A percentile compares a stretch with the other conserved stretches of the same genome.
phyloP scores from a whole-genome alignment of 1,284 basidiomycete genomes.

The Malassezia sp. region DNA sequence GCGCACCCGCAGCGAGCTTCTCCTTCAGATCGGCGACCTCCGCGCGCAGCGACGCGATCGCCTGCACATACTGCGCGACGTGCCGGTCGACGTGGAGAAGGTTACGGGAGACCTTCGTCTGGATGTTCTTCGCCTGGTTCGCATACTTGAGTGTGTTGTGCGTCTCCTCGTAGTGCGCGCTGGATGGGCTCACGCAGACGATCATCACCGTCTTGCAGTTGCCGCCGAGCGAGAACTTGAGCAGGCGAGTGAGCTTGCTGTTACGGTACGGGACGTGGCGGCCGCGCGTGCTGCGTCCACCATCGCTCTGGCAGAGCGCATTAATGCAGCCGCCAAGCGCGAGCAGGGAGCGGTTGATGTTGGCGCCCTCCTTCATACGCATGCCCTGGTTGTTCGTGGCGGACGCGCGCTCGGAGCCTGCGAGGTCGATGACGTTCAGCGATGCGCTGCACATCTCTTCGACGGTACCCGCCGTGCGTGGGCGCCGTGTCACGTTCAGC shows the following conservation, averaged over 20 bases:
- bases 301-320: conserved; percentile 42
- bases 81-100: conserved; percentile 45
- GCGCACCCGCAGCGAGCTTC: conserved; percentile 59
- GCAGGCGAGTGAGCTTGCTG: conserved; percentile 42
- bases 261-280: conserved; percentile 44
- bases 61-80: conserved; percentile 57
- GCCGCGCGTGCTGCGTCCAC: conserved; percentile 15
- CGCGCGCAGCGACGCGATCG: conserved; percentile 72
- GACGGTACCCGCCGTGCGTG: conserved; percentile 35
- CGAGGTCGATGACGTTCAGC: conserved; percentile 46
- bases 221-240: conserved; percentile 46
- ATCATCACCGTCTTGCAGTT: conserved; percentile 47
- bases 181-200: conserved; percentile 44
- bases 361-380: conserved; percentile 47
- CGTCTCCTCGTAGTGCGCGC: conserved; percentile 45
- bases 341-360: conserved; percentile 46
- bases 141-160: conserved; percentile 47
- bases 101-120: conserved; percentile 45
- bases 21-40: conserved; percentile 76
- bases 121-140: conserved; percentile 46
- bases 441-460: conserved; percentile 40
- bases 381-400: conserved; percentile 45
- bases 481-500: conserved; percentile 44
- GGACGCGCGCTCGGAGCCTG: conserved; percentile 43
- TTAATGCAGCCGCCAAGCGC: conserved; percentile 47